Evolutionary conservation across 1,284 basidiomycete species (phyloP).

Genomic region (Apiotrichum mycotoxinovorans): DNA sequence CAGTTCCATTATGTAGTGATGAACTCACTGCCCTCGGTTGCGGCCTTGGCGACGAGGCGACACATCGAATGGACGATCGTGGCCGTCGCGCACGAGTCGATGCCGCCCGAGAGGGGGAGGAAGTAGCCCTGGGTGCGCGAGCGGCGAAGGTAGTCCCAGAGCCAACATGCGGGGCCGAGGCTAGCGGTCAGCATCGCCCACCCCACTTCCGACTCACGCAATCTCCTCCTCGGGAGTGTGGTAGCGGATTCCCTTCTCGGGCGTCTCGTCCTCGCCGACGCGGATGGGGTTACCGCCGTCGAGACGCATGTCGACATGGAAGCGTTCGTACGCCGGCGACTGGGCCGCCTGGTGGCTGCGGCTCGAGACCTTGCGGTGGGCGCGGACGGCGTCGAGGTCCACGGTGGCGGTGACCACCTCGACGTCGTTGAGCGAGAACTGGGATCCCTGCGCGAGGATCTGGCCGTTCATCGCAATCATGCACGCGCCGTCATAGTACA

Average conservation of each 20-base stretch:
- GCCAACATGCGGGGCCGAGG: constrained; percentile 95
- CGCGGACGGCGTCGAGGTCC: constrained; percentile 89
- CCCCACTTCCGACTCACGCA: constrained; percentile 62
- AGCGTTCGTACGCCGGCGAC: constrained; percentile 68
- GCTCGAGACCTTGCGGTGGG: constrained; percentile 75
- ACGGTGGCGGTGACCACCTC: constrained; percentile 94
- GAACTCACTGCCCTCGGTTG: constrained; percentile 63
- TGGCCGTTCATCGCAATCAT: constrained; percentile 93
- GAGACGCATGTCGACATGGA: constrained; percentile 72
- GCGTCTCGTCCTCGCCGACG: constrained; percentile 63
- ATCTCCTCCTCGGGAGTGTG: constrained; percentile 95
- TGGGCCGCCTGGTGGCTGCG: constrained; percentile 84
- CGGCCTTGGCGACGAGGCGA: constrained; percentile 75
- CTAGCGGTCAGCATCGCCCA: constrained; percentile 51
- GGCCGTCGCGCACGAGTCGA: constrained; percentile 94
- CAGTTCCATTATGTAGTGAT: neutral
- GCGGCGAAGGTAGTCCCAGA: constrained; percentile 96
- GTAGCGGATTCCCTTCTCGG: constrained; percentile 62
- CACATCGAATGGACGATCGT: constrained; percentile 97
- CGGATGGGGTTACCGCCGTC: constrained; percentile 57
- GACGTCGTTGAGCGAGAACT: constrained; percentile 93
- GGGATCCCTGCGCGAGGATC: constrained; percentile 89
- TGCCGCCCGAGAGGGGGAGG: constrained; percentile 93
- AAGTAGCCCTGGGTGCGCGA: constrained; percentile 95
- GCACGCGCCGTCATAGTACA: constrained; percentile 96